Evolutionary conservation across 306 rosid species (phyloP).

Genomic region (Castanea mollissima): DNA sequence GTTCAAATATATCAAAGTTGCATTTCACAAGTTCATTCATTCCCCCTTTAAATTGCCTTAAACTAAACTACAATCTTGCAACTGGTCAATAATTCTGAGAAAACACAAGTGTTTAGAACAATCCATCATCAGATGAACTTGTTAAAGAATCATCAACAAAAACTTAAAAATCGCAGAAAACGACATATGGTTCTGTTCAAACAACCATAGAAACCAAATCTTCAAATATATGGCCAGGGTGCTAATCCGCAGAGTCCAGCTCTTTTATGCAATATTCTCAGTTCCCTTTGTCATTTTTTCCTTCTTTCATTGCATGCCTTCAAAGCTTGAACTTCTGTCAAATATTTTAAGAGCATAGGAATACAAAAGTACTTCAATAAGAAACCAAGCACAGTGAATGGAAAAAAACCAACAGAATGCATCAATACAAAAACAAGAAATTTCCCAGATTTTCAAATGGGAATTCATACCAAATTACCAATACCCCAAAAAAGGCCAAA

Average conservation of each 20-base stretch:
- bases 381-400: neutral
- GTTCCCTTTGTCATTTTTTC: conserved; percentile 28
- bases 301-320: conserved; percentile 67
- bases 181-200: neutral
- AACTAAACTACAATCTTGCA: neutral
- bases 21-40: neutral
- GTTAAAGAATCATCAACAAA: neutral
- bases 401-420: neutral
- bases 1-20: neutral
- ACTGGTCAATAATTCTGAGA: neutral
- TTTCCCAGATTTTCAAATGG: neutral
- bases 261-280: conserved; percentile 20
- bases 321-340: conserved; percentile 72
- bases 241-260: neutral
- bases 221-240: neutral
- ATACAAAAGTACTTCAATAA: neutral
- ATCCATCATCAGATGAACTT: neutral
- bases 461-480: neutral
- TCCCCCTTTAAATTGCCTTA: neutral
- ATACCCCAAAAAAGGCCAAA: too few relatives aligned
- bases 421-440: neutral
- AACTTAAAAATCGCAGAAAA: neutral
- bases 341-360: neutral
- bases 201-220: neutral
- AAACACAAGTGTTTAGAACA: neutral